Percentiles rank a stretch among this genome's conserved stretches.
Evolutionary conservation across 495 filamentous ascomycete species (phyloP).

Genomic region (Xylaria sp.): DNA sequence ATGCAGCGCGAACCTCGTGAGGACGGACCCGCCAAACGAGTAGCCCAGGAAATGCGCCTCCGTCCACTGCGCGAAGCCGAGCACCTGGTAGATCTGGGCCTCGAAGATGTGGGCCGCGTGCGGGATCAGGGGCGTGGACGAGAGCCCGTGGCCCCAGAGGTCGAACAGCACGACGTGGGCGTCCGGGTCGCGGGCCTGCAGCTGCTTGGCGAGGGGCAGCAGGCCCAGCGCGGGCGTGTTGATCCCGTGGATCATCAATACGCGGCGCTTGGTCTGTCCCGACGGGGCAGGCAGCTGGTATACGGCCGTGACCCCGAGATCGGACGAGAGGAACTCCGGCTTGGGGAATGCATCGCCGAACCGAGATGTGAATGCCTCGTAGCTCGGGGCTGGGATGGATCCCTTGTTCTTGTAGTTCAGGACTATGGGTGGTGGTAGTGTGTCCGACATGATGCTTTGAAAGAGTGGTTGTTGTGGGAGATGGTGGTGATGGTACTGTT

Average conservation of each 20-base stretch:
- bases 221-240: slow-evolving; percentile 41
- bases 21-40: slow-evolving; percentile 37
- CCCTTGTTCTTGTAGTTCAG: slow-evolving; percentile 1
- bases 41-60: slow-evolving; percentile 39
- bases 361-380: slow-evolving; percentile 6
- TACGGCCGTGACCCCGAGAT: slow-evolving; percentile 14
- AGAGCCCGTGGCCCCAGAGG: slow-evolving; percentile 42
- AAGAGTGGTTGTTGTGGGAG: neutral
- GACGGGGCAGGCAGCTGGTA: slow-evolving; percentile 8
- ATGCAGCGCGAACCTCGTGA: slow-evolving; percentile 31
- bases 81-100: slow-evolving; percentile 32
- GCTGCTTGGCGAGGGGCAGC: slow-evolving; percentile 32
- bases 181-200: slow-evolving; percentile 22
- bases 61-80: slow-evolving; percentile 32
- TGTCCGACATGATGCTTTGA: slow-evolving; percentile 1
- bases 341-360: slow-evolving; percentile 12
- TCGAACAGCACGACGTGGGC: slow-evolving; percentile 36
- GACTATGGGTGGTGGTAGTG: neutral
- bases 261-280: slow-evolving; percentile 20
- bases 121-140: slow-evolving; percentile 36
- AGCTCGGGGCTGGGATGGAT: neutral
- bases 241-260: slow-evolving; percentile 39
- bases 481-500: neutral
- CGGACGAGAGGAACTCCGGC: slow-evolving; percentile 20
- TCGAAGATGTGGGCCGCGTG: slow-evolving; percentile 37